Conservation (phyloP, 2,329 filamentous ascomycete genomes). For the Talaromyces sp. region DNA sequence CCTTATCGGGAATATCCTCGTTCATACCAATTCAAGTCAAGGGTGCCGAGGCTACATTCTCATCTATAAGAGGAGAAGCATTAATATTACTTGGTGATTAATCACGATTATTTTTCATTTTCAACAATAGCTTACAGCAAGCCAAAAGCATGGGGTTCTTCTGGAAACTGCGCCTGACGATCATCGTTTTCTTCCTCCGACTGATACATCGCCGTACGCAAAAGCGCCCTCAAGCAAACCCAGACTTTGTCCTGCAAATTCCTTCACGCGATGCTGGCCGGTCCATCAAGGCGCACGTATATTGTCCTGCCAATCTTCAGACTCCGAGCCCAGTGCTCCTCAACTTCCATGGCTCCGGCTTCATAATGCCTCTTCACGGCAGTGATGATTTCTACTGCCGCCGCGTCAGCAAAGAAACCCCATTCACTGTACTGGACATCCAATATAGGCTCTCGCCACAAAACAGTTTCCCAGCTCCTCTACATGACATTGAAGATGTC, state of each 20-base stretch:
- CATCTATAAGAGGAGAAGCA: not conserved
- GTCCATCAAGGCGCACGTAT: slow-evolving; percentile 10
- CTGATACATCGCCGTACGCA: not conserved
- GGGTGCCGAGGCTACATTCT: not conserved
- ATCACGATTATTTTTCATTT: not conserved
- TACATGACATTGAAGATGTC: slow-evolving; percentile 49
- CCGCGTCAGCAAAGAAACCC: slow-evolving; percentile 44
- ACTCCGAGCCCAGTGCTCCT: slow-evolving; percentile 2
- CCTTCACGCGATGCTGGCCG: slow-evolving; percentile 13
- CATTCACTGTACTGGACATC: slow-evolving; percentile 45
- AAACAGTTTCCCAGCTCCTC: slow-evolving; percentile 46
- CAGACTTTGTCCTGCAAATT: slow-evolving; percentile 15
- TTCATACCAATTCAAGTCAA: not conserved
- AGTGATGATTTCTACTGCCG: slow-evolving; percentile 45
- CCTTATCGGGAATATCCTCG: not conserved
- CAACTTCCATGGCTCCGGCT: slow-evolving; percentile 15
- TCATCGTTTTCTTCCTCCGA: slow-evolving; percentile 10
- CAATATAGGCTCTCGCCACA: slow-evolving; percentile 50
- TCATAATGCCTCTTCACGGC: slow-evolving; percentile 10
- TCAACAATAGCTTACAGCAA: not conserved
- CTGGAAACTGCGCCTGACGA: slow-evolving; percentile 2
- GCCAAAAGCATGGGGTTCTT: not conserved
- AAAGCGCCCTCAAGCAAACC: slow-evolving; percentile 17
- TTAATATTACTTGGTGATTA: not conserved
- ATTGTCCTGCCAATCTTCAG: not conserved